phyloP scores from a whole-genome alignment of 148 eudicot genomes.

The Dysphania ambrosioides region DNA sequence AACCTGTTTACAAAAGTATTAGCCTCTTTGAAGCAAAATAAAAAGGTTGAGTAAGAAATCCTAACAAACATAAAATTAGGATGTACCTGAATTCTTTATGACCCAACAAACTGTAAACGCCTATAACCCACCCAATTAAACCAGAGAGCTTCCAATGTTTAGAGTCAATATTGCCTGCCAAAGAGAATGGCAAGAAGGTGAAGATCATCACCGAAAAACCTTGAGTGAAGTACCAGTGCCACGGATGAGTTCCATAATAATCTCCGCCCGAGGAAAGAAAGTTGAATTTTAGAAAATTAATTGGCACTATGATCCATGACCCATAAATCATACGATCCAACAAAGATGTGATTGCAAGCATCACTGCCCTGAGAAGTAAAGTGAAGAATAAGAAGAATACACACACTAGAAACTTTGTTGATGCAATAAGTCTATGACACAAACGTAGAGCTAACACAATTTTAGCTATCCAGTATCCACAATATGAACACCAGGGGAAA shows the following conservation, averaged over 20 bases:
- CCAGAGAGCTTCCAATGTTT: conserved; percentile 83
- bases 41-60: neutral
- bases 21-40: neutral
- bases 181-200: conserved; percentile 73
- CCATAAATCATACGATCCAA: conserved; percentile 81
- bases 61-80: conserved; percentile 14
- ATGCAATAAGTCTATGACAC: too few species aligned
- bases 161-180: conserved; percentile 60
- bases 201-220: conserved; percentile 86
- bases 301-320: conserved; percentile 86
- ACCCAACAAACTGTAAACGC: conserved; percentile 79
- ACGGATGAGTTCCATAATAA: conserved; percentile 94
- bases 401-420: too few species aligned
- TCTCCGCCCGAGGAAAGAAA: conserved; percentile 95
- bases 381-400: too few species aligned
- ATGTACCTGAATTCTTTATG: conserved; percentile 96
- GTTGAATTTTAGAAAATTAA: conserved; percentile 90
- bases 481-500: too few species aligned
- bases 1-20: conserved; percentile 47
- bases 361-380: conserved; percentile 53
- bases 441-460: neutral
- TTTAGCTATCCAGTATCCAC: neutral
- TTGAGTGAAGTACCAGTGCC: conserved; percentile 98
- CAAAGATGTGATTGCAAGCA: conserved; percentile 51
- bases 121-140: conserved; percentile 76